Evolutionary conservation across 306 rosid species (phyloP).

Genomic region (Malus domestica): ASM211411v1 NC_041801.1:23368501-23369000

Average conservation of each 20-base stretch:
- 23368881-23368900: conserved; percentile 94
- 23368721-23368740: conserved; percentile 33
- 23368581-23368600: neutral
- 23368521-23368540: neutral
- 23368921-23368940: conserved; percentile 92
- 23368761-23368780: conserved; percentile 18
- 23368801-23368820: neutral
- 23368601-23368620: neutral
- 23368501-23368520: neutral
- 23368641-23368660: neutral
- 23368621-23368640: neutral
- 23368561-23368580: neutral
- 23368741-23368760: conserved; percentile 46
- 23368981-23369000: neutral
- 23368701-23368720: conserved; percentile 29
- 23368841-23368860: conserved; percentile 34
- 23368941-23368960: conserved; percentile 95
- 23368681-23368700: neutral
- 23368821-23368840: neutral
- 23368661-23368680: neutral
- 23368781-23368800: neutral
- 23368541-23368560: conserved; percentile 4
- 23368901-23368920: conserved; percentile 86
- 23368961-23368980: conserved; percentile 80
- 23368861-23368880: conserved; percentile 75